These are phyloP conservation scores for Chondrus crispus DNA, from an alignment of 23 red algal genomes.

Conservation along the genomic window DNA sequence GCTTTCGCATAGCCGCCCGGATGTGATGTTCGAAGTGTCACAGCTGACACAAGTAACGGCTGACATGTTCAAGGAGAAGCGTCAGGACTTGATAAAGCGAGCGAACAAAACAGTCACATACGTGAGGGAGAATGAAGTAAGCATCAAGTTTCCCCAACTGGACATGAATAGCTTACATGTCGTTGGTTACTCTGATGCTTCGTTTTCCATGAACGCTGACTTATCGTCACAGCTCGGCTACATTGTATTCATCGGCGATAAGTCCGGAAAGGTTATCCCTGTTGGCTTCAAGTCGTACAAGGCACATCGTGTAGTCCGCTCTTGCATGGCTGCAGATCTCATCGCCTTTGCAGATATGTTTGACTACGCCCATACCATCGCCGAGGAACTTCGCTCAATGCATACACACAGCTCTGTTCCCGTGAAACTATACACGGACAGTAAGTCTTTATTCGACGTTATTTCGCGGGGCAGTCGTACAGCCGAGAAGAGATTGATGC, in stretches of 20 bases:
- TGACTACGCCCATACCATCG: not conserved
- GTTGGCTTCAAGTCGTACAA: constrained; percentile 43
- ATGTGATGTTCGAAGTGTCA: not conserved
- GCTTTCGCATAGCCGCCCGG: constrained; percentile 23
- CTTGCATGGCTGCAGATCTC: not conserved
- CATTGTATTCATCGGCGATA: constrained; percentile 1
- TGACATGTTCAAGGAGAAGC: not conserved
- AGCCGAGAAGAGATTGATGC: not conserved
- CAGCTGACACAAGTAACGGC: constrained; percentile 8
- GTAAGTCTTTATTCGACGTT: not conserved
- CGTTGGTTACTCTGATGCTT: constrained; percentile 14
- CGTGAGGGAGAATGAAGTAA: not conserved
- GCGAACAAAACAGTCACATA: not conserved
- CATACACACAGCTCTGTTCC: not conserved
- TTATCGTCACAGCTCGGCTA: not conserved
- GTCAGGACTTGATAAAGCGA: not conserved
- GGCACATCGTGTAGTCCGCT: not conserved
- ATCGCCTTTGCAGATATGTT: constrained; percentile 14
- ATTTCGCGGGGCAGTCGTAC: not conserved
- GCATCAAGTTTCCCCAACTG: not conserved
- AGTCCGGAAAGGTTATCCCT: not conserved
- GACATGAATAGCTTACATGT: not conserved
- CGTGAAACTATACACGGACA: not conserved
- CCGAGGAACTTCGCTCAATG: not conserved
- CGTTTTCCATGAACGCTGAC: constrained; percentile 5